These are phyloP conservation scores for Hypericum androsaemum DNA, from an alignment of 345 rosid species.

Conservation along the genomic window DNA sequence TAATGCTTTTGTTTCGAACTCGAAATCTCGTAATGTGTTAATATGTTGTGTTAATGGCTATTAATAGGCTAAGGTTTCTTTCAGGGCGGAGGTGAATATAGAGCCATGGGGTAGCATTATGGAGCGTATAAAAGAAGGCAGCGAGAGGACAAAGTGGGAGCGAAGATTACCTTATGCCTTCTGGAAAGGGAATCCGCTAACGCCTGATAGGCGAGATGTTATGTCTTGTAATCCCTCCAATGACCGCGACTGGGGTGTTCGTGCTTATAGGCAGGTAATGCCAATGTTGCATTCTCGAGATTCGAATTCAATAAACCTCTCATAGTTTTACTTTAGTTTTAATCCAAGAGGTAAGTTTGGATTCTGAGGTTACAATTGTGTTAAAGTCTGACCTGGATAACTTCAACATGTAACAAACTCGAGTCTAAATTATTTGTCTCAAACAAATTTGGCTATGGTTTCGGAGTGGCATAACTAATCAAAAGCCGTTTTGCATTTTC, in stretches of 20 bases:
- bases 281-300: too few relatives aligned
- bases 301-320: too few relatives aligned
- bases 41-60: too few relatives aligned
- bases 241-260: conserved; percentile 28
- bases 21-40: too few relatives aligned
- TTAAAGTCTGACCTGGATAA: too few relatives aligned
- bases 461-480: too few relatives aligned
- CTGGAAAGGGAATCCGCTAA: conserved; percentile 56
- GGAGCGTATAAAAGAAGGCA: conserved; percentile 31
- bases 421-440: too few relatives aligned
- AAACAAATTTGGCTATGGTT: too few relatives aligned
- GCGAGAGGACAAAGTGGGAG: conserved; percentile 36
- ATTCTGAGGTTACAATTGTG: too few relatives aligned
- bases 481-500: background rate
- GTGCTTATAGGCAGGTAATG: background rate
- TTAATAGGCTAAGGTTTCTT: background rate
- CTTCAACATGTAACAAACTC: too few relatives aligned
- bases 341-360: too few relatives aligned
- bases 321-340: too few relatives aligned
- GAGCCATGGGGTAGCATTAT: conserved; percentile 44
- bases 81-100: conserved; percentile 53
- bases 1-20: conserved; percentile 8
- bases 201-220: conserved; percentile 25
- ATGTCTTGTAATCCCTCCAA: conserved; percentile 37
- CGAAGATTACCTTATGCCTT: conserved; percentile 50